A percentile compares a stretch with the other conserved stretches of the same genome.
Conservation (phyloP, 805 yeast species). For the Metschnikowia reukaufii region DNA sequence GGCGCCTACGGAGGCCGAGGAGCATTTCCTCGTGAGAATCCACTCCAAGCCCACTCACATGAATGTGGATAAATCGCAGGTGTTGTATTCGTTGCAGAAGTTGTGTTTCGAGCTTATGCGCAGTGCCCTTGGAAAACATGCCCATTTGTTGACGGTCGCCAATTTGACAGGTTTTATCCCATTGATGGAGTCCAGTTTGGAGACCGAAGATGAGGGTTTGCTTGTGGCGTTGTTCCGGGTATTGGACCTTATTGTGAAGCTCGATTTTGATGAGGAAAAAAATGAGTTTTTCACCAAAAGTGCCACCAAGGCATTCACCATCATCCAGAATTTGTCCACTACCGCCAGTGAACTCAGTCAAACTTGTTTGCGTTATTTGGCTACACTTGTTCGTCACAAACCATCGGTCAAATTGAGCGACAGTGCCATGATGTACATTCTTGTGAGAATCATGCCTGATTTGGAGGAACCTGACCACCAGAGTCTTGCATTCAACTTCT, state of each 20-base stretch:
- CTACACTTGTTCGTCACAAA: slow-evolving; percentile 70
- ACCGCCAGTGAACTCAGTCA: slow-evolving; percentile 82
- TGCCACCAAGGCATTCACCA: slow-evolving; percentile 57
- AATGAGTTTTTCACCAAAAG: slow-evolving; percentile 55
- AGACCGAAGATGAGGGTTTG: slow-evolving; percentile 75
- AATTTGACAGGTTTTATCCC: slow-evolving; percentile 77
- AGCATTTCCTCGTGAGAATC: slow-evolving; percentile 73
- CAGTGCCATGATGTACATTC: slow-evolving; percentile 67
- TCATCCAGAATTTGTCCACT: slow-evolving; percentile 73
- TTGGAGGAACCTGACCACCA: slow-evolving; percentile 87
- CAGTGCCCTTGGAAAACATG: slow-evolving; percentile 65
- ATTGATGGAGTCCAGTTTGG: slow-evolving; percentile 56
- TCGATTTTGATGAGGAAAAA: slow-evolving; percentile 60
- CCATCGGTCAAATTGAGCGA: slow-evolving; percentile 65
- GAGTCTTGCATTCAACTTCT: slow-evolving; percentile 81
- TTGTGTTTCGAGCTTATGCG: slow-evolving; percentile 76
- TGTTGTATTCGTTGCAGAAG: slow-evolving; percentile 62
- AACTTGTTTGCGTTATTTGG: slow-evolving; percentile 68
- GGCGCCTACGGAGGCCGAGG: slow-evolving; percentile 43
- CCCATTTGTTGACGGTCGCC: slow-evolving; percentile 53
- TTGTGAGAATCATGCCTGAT: slow-evolving; percentile 78
- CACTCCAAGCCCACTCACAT: slow-evolving; percentile 57
- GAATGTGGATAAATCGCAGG: slow-evolving; percentile 55
- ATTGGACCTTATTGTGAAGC: slow-evolving; percentile 55
- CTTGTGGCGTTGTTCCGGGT: slow-evolving; percentile 65